Evolutionary conservation across 768 basidiomycete genomes (phyloP).

Genomic region (Heimioporus sp.): DNA sequence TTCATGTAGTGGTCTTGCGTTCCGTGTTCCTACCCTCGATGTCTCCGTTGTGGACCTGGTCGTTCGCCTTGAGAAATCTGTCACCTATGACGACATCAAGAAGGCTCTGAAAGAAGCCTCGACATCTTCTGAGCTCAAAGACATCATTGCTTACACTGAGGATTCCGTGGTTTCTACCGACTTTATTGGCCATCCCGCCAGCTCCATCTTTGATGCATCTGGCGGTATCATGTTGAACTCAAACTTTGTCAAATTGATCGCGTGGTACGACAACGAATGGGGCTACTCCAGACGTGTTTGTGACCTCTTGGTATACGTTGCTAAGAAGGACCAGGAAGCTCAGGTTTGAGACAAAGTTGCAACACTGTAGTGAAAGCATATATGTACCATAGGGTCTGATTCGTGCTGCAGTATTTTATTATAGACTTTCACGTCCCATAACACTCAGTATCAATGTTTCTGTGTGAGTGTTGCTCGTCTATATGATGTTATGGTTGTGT

Average conservation of each 20-base stretch:
- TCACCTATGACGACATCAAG: conserved; percentile 93
- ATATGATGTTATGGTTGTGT: no score
- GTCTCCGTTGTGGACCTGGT: conserved; percentile 99
- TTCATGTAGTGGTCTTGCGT: conserved; percentile 71
- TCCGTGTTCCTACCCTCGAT: conserved; percentile 96
- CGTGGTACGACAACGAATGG: conserved; percentile 97
- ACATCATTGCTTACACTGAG: conserved; percentile 88
- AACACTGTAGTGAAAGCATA: no score
- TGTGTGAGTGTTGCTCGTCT: no score
- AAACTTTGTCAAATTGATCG: conserved; percentile 94
- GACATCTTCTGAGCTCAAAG: conserved; percentile 57
- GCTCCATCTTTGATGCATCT: conserved; percentile 90
- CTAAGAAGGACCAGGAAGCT: conserved; percentile 59
- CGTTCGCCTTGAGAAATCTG: conserved; percentile 82
- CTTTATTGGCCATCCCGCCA: conserved; percentile 75
- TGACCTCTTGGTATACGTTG: conserved; percentile 82
- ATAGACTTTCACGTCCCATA: no score
- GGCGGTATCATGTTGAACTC: conserved; percentile 92
- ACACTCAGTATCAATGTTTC: no score
- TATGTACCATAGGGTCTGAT: conserved; percentile 12
- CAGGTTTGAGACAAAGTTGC: conserved; percentile 9
- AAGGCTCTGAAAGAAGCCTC: conserved; percentile 75
- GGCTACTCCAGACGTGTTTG: conserved; percentile 92
- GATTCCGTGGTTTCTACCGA: conserved; percentile 93
- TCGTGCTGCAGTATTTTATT: background rate